Percentiles rank a stretch among this genome's conserved stretches.
These are phyloP conservation scores for Niveomyces coronatus DNA, from an alignment of 2,329 filamentous ascomycete genomes.

Conservation along the genomic window DNA sequence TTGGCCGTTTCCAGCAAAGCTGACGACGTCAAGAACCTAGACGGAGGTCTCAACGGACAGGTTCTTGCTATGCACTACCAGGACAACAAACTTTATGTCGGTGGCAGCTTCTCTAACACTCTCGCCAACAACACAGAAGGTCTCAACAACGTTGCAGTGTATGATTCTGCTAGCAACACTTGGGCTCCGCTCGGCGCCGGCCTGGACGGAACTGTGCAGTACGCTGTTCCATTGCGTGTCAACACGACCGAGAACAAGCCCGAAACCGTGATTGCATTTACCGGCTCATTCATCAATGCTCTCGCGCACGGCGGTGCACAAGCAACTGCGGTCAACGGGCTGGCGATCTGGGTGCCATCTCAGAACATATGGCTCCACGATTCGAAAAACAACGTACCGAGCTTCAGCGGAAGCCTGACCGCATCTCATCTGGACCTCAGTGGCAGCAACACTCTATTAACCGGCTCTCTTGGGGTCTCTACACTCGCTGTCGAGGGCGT, in stretches of 20 bases:
- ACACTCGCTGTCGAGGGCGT: slow-evolving; percentile 64
- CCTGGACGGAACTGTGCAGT: slow-evolving; percentile 66
- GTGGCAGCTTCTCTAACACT: slow-evolving; percentile 75
- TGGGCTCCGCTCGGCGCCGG: slow-evolving; percentile 80
- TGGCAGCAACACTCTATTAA: slow-evolving; percentile 57
- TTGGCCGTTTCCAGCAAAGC: slow-evolving; percentile 54
- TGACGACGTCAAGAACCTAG: slow-evolving; percentile 51
- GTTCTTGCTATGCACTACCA: slow-evolving; percentile 64
- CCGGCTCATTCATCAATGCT: slow-evolving; percentile 67
- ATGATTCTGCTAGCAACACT: slow-evolving; percentile 53
- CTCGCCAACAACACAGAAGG: slow-evolving; percentile 48
- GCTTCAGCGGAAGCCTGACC: slow-evolving; percentile 63
- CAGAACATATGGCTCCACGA: slow-evolving; percentile 81
- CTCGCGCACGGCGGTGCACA: slow-evolving; percentile 54
- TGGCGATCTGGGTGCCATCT: slow-evolving; percentile 89
- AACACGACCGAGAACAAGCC: slow-evolving; percentile 61
- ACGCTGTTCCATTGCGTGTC: slow-evolving; percentile 65
- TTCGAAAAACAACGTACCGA: slow-evolving; percentile 51
- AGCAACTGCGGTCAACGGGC: slow-evolving; percentile 55
- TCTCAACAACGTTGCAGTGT: slow-evolving; percentile 67
- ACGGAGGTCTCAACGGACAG: slow-evolving; percentile 68
- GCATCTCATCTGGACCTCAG: slow-evolving; percentile 56
- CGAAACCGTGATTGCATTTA: slow-evolving; percentile 69
- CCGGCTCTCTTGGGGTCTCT: slow-evolving; percentile 72
- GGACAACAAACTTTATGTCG: slow-evolving; percentile 62